Base-by-base conservation (phyloP, 192 early-diverging fungal genomes). In the Dimargaris xerosporica region DNA sequence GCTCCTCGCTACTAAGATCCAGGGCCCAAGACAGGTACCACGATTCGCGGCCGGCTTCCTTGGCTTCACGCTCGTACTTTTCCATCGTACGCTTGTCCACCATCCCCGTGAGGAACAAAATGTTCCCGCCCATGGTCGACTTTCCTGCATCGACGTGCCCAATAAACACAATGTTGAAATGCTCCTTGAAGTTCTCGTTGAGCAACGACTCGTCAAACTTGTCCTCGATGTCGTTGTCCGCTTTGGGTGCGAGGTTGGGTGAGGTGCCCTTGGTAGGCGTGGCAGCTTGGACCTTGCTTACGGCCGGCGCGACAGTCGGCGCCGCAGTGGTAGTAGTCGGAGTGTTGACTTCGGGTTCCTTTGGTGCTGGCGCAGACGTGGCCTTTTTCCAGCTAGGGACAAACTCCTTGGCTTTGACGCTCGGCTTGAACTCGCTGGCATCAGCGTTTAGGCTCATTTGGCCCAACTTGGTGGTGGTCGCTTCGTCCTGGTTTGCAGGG, bases 11-110 rank as follows among this genome's bases (percentile, higher is more conserved):
- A 76, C 94, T 96, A 61, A 93, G 85, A 76, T 99, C 96, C 53
- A 99, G 79, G 31, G 93, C 96, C 94, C 94, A 99, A 42, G 94
- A 96, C 64, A 99, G 78, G 65, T 94, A 96, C 94, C 94, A 99
- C 15, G 91, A 91, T 64, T 99, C 96, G 68, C 94, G 84, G 55
- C 91, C 93, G 41, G 83, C 84, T 69, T 98, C 96, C 78, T 93
- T 94, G 68, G 96, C 96, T 68, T 99, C 96, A 70, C 85, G 86
- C 78, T 99, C 92, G 74, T 94, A 95, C 69, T 99, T 99, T 70
- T 99, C 96, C 87, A 99, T 82, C 11, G 94, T 98, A 70, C 96
- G 85, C 82, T 96, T 94, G 71, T 99, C 96, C 26, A 99, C 92
- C 96, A 96, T 98, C 28, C 89, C 94, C n/a, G 94, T 94, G 43